A percentile compares a stretch with the other conserved stretches of the same genome.
Evolutionary conservation across 805 yeast genomes (phyloP).

Genomic region (Diddensiella santjacobensis): DNA sequence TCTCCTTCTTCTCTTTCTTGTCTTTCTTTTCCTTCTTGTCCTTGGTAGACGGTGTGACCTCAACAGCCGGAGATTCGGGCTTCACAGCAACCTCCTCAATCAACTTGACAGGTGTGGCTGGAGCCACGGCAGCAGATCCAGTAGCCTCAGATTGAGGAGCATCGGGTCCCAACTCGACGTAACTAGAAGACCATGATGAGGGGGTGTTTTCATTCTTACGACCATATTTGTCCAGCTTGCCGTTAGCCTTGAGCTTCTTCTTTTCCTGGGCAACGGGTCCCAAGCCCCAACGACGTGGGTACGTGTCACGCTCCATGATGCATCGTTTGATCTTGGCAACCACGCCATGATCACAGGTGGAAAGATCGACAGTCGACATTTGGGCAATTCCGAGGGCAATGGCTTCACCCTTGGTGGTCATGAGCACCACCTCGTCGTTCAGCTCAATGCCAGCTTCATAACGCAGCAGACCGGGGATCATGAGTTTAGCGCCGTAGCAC

Average conservation of each 20-base stretch:
- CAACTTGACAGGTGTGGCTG: conserved; percentile 21
- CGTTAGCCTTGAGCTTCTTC: conserved; percentile 96
- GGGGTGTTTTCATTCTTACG: conserved; percentile 93
- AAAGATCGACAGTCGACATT: conserved; percentile 96
- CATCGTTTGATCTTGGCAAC: conserved; percentile 99
- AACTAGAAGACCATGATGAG: conserved; percentile 80
- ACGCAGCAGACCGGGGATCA: conserved; percentile 97
- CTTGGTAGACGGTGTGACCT: conserved; percentile 37
- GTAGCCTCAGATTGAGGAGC: conserved; percentile 22
- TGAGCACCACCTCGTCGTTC: conserved; percentile 95
- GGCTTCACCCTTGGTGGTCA: conserved; percentile 99
- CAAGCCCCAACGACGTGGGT: conserved; percentile 99
- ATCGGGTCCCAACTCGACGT: conserved; percentile 47
- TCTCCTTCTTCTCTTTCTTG: conserved; percentile 49
- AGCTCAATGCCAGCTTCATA: conserved; percentile 97
- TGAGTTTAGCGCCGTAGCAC: conserved; percentile 97
- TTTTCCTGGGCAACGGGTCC: conserved; percentile 98
- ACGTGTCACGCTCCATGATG: conserved; percentile 98
- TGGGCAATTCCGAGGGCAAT: conserved; percentile 98
- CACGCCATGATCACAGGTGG: conserved; percentile 96
- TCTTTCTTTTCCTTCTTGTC: conserved; percentile 52
- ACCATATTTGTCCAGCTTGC: conserved; percentile 95
- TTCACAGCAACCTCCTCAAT: conserved; percentile 20
- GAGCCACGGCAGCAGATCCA: conserved; percentile 23
- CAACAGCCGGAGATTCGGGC: conserved; percentile 7